Conservation (phyloP, 208 protist genomes). For the Acanthamoeba divionensis region DNA sequence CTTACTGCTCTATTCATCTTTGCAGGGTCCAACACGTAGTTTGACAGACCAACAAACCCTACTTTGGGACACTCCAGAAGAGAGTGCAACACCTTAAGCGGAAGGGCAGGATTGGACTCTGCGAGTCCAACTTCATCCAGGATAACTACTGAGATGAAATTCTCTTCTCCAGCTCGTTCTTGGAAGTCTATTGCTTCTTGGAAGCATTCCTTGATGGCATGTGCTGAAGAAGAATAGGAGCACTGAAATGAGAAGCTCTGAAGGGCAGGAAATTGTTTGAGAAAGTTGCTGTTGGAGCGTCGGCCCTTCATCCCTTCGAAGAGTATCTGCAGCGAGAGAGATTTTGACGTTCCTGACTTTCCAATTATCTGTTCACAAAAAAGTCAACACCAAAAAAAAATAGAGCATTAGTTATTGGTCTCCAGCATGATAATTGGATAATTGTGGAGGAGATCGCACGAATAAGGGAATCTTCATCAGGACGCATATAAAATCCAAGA, state of each 20-base stretch:
- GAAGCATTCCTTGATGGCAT: background rate
- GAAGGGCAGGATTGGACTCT: slow-evolving; percentile 73
- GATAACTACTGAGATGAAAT: slow-evolving; percentile 64
- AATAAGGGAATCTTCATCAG: background rate
- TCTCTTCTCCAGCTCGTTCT: background rate
- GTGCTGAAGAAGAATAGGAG: background rate
- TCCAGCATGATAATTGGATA: background rate
- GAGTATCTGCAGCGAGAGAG: background rate
- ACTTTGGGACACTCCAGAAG: slow-evolving; percentile 70
- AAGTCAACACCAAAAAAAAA: too few species aligned
- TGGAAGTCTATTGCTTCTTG: background rate
- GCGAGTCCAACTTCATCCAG: slow-evolving; percentile 86
- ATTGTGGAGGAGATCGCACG: background rate
- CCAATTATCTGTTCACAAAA: background rate
- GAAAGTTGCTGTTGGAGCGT: background rate
- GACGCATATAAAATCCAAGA: background rate
- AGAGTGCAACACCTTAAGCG: slow-evolving; percentile 84
- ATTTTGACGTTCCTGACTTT: background rate
- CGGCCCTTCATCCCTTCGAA: background rate
- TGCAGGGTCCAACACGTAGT: slow-evolving; percentile 81
- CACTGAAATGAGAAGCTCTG: background rate
- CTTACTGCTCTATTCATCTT: slow-evolving; percentile 84
- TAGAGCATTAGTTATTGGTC: too few species aligned
- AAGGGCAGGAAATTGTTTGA: background rate
- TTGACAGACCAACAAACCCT: slow-evolving; percentile 79